These are phyloP conservation scores for Spongiforma sp. DNA, from an alignment of 1,284 basidiomycete genomes.

Conservation along the genomic window DNA sequence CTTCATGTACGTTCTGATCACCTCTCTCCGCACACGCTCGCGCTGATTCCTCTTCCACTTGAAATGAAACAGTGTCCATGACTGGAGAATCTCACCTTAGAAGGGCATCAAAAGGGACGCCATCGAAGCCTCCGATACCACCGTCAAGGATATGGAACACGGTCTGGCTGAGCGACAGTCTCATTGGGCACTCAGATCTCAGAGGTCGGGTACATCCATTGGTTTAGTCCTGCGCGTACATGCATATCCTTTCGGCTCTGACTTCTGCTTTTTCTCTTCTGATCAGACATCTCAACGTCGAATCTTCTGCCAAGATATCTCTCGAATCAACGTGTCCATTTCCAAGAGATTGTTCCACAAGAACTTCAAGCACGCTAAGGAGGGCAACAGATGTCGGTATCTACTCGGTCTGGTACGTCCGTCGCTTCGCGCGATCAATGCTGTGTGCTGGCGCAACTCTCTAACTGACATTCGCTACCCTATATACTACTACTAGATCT, in stretches of 20 bases:
- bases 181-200: slow-evolving; percentile 98
- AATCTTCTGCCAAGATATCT: slow-evolving; percentile 95
- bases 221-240: no score
- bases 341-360: slow-evolving; percentile 88
- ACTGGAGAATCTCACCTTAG: slow-evolving; percentile 82
- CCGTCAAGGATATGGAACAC: slow-evolving; percentile 88
- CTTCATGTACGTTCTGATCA: no score
- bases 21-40: no score
- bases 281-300: slow-evolving; percentile 85
- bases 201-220: slow-evolving; percentile 83
- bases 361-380: slow-evolving; percentile 79
- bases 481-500: slow-evolving; percentile 65
- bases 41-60: no score
- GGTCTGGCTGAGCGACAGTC: slow-evolving; percentile 87
- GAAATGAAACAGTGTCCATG: no score
- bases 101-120: slow-evolving; percentile 83
- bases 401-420: slow-evolving; percentile 78
- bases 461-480: no score
- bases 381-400: slow-evolving; percentile 81
- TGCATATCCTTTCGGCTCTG: not conserved
- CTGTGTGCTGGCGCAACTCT: no score
- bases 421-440: no score
- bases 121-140: slow-evolving; percentile 81
- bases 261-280: slow-evolving; percentile 1
- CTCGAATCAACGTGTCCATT: slow-evolving; percentile 89